phyloP scores from a whole-genome alignment of 495 filamentous ascomycete genomes.

The Recurvomyces mirabilis region DNA sequence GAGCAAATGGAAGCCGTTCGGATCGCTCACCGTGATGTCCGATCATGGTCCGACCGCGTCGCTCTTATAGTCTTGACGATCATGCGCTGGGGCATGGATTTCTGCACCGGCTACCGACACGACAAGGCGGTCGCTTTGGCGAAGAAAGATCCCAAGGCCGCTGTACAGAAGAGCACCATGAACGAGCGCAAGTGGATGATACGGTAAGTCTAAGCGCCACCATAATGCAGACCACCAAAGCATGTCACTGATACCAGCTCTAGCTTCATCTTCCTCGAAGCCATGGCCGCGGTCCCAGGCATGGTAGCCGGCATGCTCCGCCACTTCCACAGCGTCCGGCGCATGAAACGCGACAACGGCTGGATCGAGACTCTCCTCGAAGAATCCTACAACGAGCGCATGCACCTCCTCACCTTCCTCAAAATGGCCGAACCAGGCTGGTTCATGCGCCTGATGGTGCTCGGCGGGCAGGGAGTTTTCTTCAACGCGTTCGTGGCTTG shows the following conservation, averaged over 20 bases:
- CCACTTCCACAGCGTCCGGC: conserved; percentile 70
- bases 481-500: conserved; percentile 88
- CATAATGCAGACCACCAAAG: too few species aligned
- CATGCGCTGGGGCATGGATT: conserved; percentile 56
- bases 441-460: conserved; percentile 81
- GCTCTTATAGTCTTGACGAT: conserved; percentile 51
- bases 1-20: conserved; percentile 51
- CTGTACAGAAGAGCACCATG: conserved; percentile 47
- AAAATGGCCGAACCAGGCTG: conserved; percentile 79
- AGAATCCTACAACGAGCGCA: conserved; percentile 89
- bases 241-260: background rate
- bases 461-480: conserved; percentile 78
- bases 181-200: conserved; percentile 66
- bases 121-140: conserved; percentile 39
- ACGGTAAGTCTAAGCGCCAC: too few species aligned
- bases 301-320: conserved; percentile 95
- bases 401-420: conserved; percentile 81
- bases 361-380: conserved; percentile 97
- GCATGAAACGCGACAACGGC: conserved; percentile 86
- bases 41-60: conserved; percentile 55
- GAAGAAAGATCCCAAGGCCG: conserved; percentile 30
- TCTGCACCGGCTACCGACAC: conserved; percentile 62
- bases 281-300: conserved; percentile 85
- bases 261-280: conserved; percentile 68
- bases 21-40: conserved; percentile 56